Conservation (phyloP, 768 basidiomycete genomes). For the Lentinula sp. region DNA sequence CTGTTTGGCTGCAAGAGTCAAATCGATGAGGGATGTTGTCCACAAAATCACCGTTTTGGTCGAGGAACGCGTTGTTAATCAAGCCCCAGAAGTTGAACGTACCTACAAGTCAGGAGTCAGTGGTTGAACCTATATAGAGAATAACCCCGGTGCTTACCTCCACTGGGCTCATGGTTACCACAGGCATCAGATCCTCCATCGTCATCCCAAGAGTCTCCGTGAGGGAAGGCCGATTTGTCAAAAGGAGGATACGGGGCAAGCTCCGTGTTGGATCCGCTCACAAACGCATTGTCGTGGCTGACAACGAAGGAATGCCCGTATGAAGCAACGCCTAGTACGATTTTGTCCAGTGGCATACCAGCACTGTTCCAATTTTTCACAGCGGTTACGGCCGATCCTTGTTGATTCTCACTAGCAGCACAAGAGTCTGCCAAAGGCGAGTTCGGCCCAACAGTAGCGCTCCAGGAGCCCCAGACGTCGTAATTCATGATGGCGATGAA, state of each 20-base stretch:
- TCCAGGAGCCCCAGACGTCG: conserved; percentile 61
- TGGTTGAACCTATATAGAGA: background rate
- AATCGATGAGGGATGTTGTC: conserved; percentile 44
- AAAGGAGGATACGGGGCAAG: conserved; percentile 51
- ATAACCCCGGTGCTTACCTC: conserved; percentile 28
- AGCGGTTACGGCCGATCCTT: conserved; percentile 71
- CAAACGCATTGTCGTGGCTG: conserved; percentile 33
- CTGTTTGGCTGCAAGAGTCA: conserved; percentile 69
- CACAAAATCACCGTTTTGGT: conserved; percentile 37
- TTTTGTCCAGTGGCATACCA: conserved; percentile 62
- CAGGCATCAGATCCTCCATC: conserved; percentile 47
- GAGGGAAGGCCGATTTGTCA: conserved; percentile 38
- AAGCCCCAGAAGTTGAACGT: conserved; percentile 60
- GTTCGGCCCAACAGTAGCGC: conserved; percentile 46
- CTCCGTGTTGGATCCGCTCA: conserved; percentile 24
- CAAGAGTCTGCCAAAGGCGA: conserved; percentile 81
- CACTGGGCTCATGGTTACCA: conserved; percentile 39
- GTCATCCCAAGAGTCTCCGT: conserved; percentile 62
- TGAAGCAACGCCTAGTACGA: conserved; percentile 77
- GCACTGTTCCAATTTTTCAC: conserved; percentile 68
- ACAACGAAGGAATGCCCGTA: conserved; percentile 81
- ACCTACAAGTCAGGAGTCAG: background rate
- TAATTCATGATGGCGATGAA: conserved; percentile 61
- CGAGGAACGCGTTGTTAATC: conserved; percentile 49
- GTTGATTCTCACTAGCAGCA: conserved; percentile 46